Conservation (phyloP, 768 basidiomycete species). For the Dictyophora rubrovolvata region DNA sequence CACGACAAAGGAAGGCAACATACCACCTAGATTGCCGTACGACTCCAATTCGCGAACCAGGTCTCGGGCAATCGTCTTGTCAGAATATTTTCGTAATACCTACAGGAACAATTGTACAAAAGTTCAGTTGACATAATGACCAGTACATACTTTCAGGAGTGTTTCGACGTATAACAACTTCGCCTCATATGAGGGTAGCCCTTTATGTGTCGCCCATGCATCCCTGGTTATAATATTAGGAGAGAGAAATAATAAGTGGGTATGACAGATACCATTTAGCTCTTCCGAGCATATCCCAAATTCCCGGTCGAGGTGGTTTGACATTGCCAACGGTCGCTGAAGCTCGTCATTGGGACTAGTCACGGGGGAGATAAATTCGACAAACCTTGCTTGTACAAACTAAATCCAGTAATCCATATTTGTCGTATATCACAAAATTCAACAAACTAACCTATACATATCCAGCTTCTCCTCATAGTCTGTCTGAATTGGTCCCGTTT, state of each 20-base stretch:
- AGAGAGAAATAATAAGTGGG: conserved; percentile 12
- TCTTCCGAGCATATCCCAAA: conserved; percentile 85
- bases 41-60: conserved; percentile 71
- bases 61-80: conserved; percentile 66
- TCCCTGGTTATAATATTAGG: conserved; percentile 46
- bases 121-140: background rate
- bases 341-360: background rate
- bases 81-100: conserved; percentile 76
- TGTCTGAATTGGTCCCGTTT: conserved; percentile 91
- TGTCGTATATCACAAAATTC: background rate
- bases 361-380: background rate
- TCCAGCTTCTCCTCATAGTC: conserved; percentile 90
- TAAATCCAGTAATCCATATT: conserved; percentile 20
- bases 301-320: conserved; percentile 62
- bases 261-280: conserved; percentile 71
- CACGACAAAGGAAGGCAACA: conserved; percentile 11
- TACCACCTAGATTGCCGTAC: conserved; percentile 64
- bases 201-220: conserved; percentile 90
- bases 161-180: conserved; percentile 88
- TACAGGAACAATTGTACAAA: conserved; percentile 20
- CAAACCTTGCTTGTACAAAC: conserved; percentile 88
- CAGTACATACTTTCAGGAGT: conserved; percentile 54
- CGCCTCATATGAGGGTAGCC: conserved; percentile 67
- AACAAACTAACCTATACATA: conserved; percentile 67
- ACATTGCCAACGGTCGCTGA: conserved; percentile 89